Base-by-base conservation (phyloP, 1,139 yeast genomes). In the Ogataea hybrid region DNA sequence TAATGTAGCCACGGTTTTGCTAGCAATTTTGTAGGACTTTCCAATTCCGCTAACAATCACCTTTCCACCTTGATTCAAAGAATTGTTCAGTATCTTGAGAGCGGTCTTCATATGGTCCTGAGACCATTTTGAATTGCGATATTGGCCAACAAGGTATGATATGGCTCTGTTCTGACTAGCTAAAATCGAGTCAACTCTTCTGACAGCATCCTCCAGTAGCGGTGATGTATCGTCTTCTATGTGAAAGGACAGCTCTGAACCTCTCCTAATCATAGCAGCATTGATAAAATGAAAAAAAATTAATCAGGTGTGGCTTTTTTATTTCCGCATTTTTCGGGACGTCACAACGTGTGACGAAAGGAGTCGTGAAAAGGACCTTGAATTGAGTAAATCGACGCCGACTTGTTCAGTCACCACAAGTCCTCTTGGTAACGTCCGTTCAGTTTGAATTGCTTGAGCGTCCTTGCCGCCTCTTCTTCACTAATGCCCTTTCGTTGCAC, bases 361-460 rank as follows among this genome's bases (percentile, higher is more conserved):
- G 14, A 11, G 27, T 11, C 27, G 6, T 11, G 27, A 25, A 25
- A 11, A 11, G n/a, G 14, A 11, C 27, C 10, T 8, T 20, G 7
- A 7, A 20, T 20, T 20, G 3, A 20, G 21, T 20, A 7, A 20
- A 8, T 6, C 21, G 21, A 20, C 9, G 9, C 21, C 21, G 21
- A 7, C 21, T 6, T 23, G 28, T 6, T 20, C 12, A 8, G 10
- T 59, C 69, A 90, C 97, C 98, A 92, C 18, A 92, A 96, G 72
- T 92, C 98, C 69, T 92, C 97, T 68, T 89, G 97, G 64, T 87
- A 90, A 62, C 84, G 76, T 58, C 94, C 92, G 58, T 84, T 81
- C 12, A 84, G 78, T 64, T 84, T 85, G 72, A 85, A 75, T 51
- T 81, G 75, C 68, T 87, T 84, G 48, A 90, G 70, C 56, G 81